These are phyloP conservation scores for Aureobasidium zeae DNA, from an alignment of 2,329 filamentous ascomycete genomes.

Conservation along the genomic window DNA sequence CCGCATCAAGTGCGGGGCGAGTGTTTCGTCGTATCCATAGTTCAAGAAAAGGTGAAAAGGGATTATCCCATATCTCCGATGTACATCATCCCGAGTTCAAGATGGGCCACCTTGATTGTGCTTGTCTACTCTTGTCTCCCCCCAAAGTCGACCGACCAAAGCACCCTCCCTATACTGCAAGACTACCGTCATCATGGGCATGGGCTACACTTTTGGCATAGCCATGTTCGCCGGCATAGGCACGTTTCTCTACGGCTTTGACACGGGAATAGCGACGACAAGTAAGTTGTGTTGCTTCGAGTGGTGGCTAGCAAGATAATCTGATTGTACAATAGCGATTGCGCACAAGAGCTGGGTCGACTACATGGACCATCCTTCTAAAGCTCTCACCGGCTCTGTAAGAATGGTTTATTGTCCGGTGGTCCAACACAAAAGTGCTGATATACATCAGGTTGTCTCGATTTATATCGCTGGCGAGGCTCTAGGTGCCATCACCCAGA, in stretches of 20 bases:
- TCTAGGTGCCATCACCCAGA: constrained; percentile 43
- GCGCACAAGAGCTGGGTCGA: constrained; percentile 51
- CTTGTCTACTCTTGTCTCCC: neutral
- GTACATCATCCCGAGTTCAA: too few species aligned
- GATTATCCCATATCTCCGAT: too few species aligned
- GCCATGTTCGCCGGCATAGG: constrained; percentile 50
- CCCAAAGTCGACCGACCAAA: too few species aligned
- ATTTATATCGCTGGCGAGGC: constrained; percentile 53
- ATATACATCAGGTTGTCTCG: constrained; percentile 46
- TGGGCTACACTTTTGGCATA: constrained; percentile 42
- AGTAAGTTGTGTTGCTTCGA: constrained; percentile 21
- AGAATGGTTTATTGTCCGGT: constrained; percentile 43
- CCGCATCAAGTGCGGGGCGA: neutral
- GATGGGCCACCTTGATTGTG: neutral
- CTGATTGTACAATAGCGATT: constrained; percentile 32
- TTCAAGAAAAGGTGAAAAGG: too few species aligned
- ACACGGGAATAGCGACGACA: constrained; percentile 52
- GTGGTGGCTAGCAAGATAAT: neutral
- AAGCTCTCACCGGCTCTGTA: constrained; percentile 48
- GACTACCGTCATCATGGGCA: constrained; percentile 26
- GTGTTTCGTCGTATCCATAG: too few species aligned
- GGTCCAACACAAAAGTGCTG: constrained; percentile 40
- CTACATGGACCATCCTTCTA: constrained; percentile 49
- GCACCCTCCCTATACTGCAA: too few species aligned
- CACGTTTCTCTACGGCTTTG: constrained; percentile 52